Base-by-base conservation (phyloP, 306 rosid species). In the Dalbergia cochinchinensis region DNA sequence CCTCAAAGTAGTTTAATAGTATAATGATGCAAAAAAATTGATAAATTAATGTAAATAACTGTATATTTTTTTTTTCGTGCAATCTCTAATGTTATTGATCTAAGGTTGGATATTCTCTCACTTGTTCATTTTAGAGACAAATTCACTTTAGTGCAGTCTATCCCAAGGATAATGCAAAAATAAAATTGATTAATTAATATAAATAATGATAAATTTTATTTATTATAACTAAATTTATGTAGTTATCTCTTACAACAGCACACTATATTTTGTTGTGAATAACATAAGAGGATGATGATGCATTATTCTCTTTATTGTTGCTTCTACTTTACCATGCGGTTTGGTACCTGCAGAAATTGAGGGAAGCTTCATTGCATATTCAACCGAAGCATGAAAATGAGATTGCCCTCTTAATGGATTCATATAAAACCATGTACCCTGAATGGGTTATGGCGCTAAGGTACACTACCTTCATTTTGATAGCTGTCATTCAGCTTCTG, bases 361-460 rank as follows among this genome's bases (percentile, higher is more conserved):
- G 92, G 76, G 89, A 82, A 41, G 98, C 94, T 9, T 84, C 80
- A 8, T 67, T 89, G 69, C 82, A 80, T 2, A 84, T 91, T 70
- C 85, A 84, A 71, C 99, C 96, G n/a, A 92, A 91, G 81, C 99
- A 92, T 35, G 88, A 87, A 82, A 84, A 84, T 4, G 97, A 95
- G 86, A 74, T 85, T 31, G 65, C 74, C 20, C 73, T 70, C 44
- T 53, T 94, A 76, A 61, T 91, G 68, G 76, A 73, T 53, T 85
- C 92, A 53, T 94, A 92, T n/a, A 84, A 57, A 82, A 79, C 75
- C 80, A 74, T 62, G 76, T 89, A 91, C 71, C 67, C 86, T 18
- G 85, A 85, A 78, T 95, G 98, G 98, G 83, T 83, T 59, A 82
- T 91, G 37, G 82, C 91, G 75, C 83, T 95, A 12, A 89, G 98